Evolutionary conservation across 352 stramenopile genomes (phyloP).

Genomic region (Globisporangium alternatum): DNA sequence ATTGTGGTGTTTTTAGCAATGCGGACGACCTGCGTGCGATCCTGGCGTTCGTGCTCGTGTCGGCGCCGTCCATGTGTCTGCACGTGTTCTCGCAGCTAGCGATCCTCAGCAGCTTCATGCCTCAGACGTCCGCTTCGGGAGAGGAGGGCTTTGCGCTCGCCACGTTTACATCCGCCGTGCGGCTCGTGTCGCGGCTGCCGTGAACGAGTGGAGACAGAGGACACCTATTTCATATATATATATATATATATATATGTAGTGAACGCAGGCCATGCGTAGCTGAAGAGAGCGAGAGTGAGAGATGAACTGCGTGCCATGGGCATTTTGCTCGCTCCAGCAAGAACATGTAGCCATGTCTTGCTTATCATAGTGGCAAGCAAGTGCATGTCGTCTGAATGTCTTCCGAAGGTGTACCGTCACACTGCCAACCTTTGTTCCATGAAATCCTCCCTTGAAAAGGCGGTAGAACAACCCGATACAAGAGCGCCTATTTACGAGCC

Average conservation of each 20-base stretch:
- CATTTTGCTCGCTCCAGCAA: background rate
- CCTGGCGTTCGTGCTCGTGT: conserved; percentile 53
- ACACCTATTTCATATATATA: background rate
- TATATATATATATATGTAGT: background rate
- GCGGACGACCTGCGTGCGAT: conserved; percentile 46
- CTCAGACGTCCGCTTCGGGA: conserved; percentile 25
- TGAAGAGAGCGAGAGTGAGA: background rate
- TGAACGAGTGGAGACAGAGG: conserved; percentile 13
- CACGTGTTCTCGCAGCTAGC: conserved; percentile 61
- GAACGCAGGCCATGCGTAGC: background rate
- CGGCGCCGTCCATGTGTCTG: conserved; percentile 36
- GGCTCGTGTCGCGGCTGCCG: conserved; percentile 30
- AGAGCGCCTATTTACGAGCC: background rate
- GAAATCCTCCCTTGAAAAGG: background rate
- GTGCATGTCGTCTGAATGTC: conserved; percentile 1
- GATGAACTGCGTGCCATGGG: background rate
- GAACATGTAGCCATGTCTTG: background rate
- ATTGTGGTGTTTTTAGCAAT: conserved; percentile 22
- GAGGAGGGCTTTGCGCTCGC: conserved; percentile 54
- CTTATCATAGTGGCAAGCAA: background rate
- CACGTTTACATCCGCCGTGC: conserved; percentile 43
- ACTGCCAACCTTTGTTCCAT: background rate
- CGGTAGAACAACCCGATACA: too few species aligned
- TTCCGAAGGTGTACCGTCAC: conserved; percentile 1
- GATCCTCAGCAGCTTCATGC: conserved; percentile 53